Base-by-base conservation (phyloP, 352 stramenopile species). In the Globisporangium emineosum region DNA sequence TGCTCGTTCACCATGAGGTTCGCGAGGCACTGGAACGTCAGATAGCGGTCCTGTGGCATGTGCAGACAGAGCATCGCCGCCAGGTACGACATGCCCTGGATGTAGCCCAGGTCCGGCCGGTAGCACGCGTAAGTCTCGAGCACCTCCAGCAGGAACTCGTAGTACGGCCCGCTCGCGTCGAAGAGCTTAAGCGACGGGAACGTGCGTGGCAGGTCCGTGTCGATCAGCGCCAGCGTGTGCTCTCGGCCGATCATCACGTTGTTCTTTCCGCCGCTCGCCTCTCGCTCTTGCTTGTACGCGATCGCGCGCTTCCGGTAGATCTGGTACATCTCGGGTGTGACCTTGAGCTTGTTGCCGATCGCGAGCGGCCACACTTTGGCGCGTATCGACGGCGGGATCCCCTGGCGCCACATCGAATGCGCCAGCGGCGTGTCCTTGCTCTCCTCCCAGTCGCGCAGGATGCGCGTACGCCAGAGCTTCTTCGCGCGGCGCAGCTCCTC, bases 21-120 rank as follows among this genome's bases (percentile, higher is more conserved):
- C 15, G 84, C 85, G 12, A 96, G 70, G 51, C 85, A 95, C 64
- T 96, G 87, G 70, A 96, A 96, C 3, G 81, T 73, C 60, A 93
- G 57, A 47, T 86, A 94, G 21, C 83, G 77, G 60, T 95, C 83
- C 59, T 88, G 78, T 0, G 86, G 83, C 77, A 96, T 94, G 70
- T 95, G 86, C 10, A 97, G 66, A 63, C 85, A 94, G 23, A 97
- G 52, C 68, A 96, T 76, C 12, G 89, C 89, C 0, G 88, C 86
- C 17, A 97, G 66, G 57, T 97, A 97, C 54, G 82, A 93, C 88
- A 97, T 96, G 29, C 89, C 89, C 57, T 97, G 89, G 54, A 96
- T 93, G 56, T 97, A 97, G 0, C 89, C 89, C 27, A 96, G 66
- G 43, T 97, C 89, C 5, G 89, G 89, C 3, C 89, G 83, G 57